A percentile compares a stretch with the other conserved stretches of the same genome.
These are phyloP conservation scores for Lunasporangiospora selenospora DNA, from an alignment of 192 early-diverging fungal genomes.

Conservation along the genomic window DNA sequence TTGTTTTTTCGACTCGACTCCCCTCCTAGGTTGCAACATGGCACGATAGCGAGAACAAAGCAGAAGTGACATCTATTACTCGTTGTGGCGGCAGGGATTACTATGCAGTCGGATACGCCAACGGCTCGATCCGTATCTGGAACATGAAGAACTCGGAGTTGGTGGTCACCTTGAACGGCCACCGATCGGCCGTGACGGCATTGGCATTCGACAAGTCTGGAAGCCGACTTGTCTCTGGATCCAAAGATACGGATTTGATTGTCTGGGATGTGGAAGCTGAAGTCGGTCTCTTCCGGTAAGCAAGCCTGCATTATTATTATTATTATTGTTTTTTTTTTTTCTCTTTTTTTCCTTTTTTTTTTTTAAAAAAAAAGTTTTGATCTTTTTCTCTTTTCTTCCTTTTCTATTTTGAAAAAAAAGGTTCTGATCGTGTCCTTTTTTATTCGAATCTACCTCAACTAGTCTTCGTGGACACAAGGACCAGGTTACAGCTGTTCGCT, in stretches of 20 bases:
- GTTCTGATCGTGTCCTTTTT: not conserved
- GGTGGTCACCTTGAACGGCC: constrained; percentile 88
- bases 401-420: not conserved
- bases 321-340: not conserved
- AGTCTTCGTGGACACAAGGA: constrained; percentile 96
- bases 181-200: constrained; percentile 85
- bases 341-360: not conserved
- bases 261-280: constrained; percentile 96
- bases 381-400: not conserved
- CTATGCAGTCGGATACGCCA: constrained; percentile 92
- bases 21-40: constrained; percentile 64
- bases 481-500: constrained; percentile 81
- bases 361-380: not conserved
- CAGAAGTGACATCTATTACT: constrained; percentile 86
- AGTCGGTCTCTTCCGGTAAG: constrained; percentile 74
- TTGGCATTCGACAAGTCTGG: constrained; percentile 84
- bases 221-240: constrained; percentile 87
- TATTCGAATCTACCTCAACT: not conserved
- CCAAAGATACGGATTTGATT: constrained; percentile 93
- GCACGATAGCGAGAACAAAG: constrained; percentile 81
- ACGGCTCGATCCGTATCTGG: constrained; percentile 95
- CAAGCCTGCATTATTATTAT: too few relatives aligned
- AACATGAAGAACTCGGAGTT: constrained; percentile 59
- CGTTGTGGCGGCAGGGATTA: constrained; percentile 69
- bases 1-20: not conserved